Base-by-base conservation (phyloP, 169 alveolate genomes). In the Cryptosporidium bovis region DNA sequence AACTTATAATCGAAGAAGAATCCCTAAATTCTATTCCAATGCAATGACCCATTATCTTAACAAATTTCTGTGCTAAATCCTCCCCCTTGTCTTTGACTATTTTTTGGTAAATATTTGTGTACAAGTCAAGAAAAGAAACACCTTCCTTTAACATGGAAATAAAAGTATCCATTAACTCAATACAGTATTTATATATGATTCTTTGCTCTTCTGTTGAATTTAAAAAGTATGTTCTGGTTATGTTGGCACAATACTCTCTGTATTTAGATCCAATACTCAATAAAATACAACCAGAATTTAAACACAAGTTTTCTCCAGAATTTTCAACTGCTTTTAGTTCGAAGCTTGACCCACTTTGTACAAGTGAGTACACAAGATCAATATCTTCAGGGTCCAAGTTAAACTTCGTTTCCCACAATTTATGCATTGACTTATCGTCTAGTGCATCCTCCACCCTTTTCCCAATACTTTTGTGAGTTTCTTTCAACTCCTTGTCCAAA, bases 21-120 rank as follows among this genome's bases (percentile, higher is more conserved):
- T 94, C 96, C 48, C 93, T 90, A 91, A 94, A 95, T 71, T 95
- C 97, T 36, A 94, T 62, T n/a, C 97, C 97, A 27, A 95, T 93
- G 8, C 94, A 83, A 65, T 94, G 97, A 1, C 97, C 97, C 27
- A 93, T 51, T 34, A 90, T 90, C 83, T 92, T 95, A 15, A 92
- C 93, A 77, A 95, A 66, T 67, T 94, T 92, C 27, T 83, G 82
- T 8, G 66, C 53, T 31, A 90, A 71, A 33, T 40, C 92, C n/a
- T 90, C 71, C 18, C 77, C 85, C 66, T 58, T 64, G 27, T 82
- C 90, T 2, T 64, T 56, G 5, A 48, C 55, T 15, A 90, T 27
- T 31, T 50, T 77, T 3, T 71, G 64, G n/a, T 65, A 48, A 16
- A 90, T 71, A 24, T 67, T 84, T 16, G 82, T 83, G 46, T 84